Conservation (phyloP, 2,329 filamentous ascomycete genomes). For the Aureobasidium sp. region DNA sequence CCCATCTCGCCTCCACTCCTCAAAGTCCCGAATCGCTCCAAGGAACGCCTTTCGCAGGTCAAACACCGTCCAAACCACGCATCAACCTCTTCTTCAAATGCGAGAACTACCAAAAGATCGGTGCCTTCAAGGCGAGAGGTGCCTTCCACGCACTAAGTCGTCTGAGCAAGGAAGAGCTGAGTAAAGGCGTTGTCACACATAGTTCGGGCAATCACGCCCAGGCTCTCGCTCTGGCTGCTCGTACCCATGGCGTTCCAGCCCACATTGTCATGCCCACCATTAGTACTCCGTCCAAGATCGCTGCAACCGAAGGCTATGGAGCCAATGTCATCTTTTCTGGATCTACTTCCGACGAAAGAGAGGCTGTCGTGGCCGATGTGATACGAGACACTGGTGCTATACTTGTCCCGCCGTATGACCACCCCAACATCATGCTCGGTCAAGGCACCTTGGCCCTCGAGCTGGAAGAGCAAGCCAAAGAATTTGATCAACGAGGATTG, state of each 20-base stretch:
- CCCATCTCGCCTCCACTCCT: conserved; percentile 65
- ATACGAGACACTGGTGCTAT: conserved; percentile 65
- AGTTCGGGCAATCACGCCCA: conserved; percentile 90
- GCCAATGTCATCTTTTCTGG: conserved; percentile 76
- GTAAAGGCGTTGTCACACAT: conserved; percentile 77
- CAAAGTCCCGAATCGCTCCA: conserved; percentile 48
- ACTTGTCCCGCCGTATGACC: conserved; percentile 84
- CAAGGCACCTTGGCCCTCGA: conserved; percentile 89
- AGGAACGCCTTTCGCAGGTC: conserved; percentile 52
- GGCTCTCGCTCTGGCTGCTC: conserved; percentile 79
- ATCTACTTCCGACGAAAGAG: conserved; percentile 70
- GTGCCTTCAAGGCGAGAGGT: conserved; percentile 87
- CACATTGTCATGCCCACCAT: conserved; percentile 92
- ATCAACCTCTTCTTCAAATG: conserved; percentile 88
- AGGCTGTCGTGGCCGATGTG: conserved; percentile 65
- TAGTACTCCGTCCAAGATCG: conserved; percentile 77
- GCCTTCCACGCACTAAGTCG: conserved; percentile 79
- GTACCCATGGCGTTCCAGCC: conserved; percentile 64
- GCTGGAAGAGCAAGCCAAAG: conserved; percentile 63
- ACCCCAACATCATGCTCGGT: conserved; percentile 83
- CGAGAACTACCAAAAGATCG: conserved; percentile 84
- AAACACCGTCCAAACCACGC: conserved; percentile 51
- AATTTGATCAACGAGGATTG: conserved; percentile 33
- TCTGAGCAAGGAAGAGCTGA: conserved; percentile 57
- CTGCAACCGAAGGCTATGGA: conserved; percentile 71